Evolutionary conservation across 2,329 filamentous ascomycete genomes (phyloP).

Genomic region (Sclerotinia spermophila): DNA sequence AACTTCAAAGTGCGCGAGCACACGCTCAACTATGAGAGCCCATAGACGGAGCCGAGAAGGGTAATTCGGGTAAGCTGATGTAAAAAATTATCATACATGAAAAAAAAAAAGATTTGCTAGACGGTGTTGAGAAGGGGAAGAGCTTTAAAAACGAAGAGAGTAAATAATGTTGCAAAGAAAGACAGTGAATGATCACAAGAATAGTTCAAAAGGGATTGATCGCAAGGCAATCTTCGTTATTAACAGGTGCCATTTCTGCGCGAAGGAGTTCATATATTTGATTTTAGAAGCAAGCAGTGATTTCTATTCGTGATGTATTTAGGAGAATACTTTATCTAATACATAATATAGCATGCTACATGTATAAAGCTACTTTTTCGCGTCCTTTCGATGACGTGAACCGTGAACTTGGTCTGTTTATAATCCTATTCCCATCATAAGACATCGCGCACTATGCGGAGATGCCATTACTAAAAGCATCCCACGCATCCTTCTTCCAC

Average conservation of each 20-base stretch:
- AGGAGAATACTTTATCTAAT: background rate
- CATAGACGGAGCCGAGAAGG: no score
- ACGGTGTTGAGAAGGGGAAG: background rate
- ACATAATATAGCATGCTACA: background rate
- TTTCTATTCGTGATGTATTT: background rate
- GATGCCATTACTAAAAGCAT: constrained; percentile 13
- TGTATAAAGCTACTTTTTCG: background rate
- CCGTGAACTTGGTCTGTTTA: background rate
- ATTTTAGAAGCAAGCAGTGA: background rate
- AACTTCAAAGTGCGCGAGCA: no score
- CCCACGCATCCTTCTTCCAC: constrained; percentile 50
- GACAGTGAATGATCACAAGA: background rate
- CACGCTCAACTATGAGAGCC: no score
- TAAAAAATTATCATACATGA: no score
- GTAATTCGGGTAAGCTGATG: no score
- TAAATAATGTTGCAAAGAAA: background rate
- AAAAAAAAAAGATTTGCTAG: no score
- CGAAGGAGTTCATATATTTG: background rate
- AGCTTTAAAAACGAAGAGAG: background rate
- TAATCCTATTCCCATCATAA: background rate
- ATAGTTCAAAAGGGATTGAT: background rate
- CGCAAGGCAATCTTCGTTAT: background rate
- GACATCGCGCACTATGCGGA: background rate
- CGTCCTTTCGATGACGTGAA: background rate
- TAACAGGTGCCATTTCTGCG: background rate